Percentiles rank a stretch among this genome's conserved stretches.
These are phyloP conservation scores for Neostapfia colusana DNA, from an alignment of 176 grass and related monocot species.

Conservation along the genomic window DNA sequence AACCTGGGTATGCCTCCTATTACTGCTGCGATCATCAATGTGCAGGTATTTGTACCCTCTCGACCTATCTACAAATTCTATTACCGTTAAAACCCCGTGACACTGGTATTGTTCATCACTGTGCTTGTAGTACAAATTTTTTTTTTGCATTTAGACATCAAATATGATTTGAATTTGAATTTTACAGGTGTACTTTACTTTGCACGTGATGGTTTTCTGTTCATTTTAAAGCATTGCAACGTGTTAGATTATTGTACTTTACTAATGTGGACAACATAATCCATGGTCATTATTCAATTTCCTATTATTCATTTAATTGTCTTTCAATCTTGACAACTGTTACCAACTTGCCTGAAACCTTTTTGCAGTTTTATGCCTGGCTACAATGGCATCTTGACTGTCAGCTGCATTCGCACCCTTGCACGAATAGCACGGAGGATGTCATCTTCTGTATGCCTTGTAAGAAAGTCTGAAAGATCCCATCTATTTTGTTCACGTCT, in stretches of 20 bases:
- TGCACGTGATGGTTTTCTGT: too few relatives aligned
- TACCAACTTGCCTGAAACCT: conserved; percentile 37
- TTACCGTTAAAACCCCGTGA: too few relatives aligned
- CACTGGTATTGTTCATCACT: neutral
- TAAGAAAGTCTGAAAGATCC: conserved; percentile 62
- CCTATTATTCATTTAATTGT: conserved; percentile 20
- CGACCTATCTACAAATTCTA: too few relatives aligned
- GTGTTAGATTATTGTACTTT: neutral
- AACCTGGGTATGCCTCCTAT: too few relatives aligned
- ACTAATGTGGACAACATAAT: neutral
- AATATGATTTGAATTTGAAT: neutral
- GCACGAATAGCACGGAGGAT: conserved; percentile 85
- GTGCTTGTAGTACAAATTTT: neutral
- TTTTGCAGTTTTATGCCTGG: conserved; percentile 82
- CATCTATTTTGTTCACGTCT: neutral
- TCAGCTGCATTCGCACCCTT: conserved; percentile 93
- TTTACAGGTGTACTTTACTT: too few relatives aligned
- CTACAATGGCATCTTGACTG: conserved; percentile 92
- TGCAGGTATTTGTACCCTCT: too few relatives aligned
- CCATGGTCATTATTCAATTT: neutral
- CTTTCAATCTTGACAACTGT: conserved; percentile 6
- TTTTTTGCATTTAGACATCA: neutral
- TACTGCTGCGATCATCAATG: too few relatives aligned
- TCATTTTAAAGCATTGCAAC: neutral
- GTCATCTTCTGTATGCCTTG: conserved; percentile 60